phyloP scores from a whole-genome alignment of 1,284 basidiomycete species.

The Sanghuangporus sanghuang region DNA sequence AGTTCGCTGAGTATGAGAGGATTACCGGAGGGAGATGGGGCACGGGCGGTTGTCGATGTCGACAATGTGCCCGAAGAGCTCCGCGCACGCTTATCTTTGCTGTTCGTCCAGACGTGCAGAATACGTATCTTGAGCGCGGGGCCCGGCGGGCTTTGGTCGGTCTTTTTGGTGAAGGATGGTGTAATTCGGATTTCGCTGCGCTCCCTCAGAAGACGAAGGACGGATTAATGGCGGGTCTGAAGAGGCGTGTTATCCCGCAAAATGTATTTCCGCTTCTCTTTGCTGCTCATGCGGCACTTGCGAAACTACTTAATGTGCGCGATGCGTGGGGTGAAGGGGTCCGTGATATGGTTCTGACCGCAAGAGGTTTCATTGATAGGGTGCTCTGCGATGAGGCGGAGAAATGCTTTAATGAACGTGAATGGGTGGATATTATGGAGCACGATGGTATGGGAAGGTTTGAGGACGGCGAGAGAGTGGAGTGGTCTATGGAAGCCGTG shows the following conservation, averaged over 20 bases:
- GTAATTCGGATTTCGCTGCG: slow-evolving; percentile 68
- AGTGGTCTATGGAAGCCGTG: slow-evolving; percentile 64
- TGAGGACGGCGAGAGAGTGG: slow-evolving; percentile 68
- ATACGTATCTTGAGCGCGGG: slow-evolving; percentile 62
- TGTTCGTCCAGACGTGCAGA: slow-evolving; percentile 67
- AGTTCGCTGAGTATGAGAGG: slow-evolving; percentile 69
- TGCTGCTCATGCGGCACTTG: slow-evolving; percentile 59
- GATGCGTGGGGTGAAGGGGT: slow-evolving; percentile 67
- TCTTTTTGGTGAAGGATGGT: slow-evolving; percentile 85
- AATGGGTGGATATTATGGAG: slow-evolving; percentile 71
- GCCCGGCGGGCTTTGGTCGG: slow-evolving; percentile 72
- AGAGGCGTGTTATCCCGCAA: slow-evolving; percentile 54
- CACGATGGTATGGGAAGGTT: slow-evolving; percentile 59
- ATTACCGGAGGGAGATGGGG: slow-evolving; percentile 72
- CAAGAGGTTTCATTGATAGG: slow-evolving; percentile 56
- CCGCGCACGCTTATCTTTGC: slow-evolving; percentile 82
- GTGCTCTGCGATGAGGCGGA: slow-evolving; percentile 55
- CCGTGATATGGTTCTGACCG: slow-evolving; percentile 56
- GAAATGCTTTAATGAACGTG: slow-evolving; percentile 57
- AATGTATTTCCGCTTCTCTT: slow-evolving; percentile 67
- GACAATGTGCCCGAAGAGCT: slow-evolving; percentile 72
- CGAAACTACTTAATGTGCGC: slow-evolving; percentile 47
- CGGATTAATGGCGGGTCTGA: slow-evolving; percentile 63
- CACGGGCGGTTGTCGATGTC: slow-evolving; percentile 73
- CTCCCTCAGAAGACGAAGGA: slow-evolving; percentile 66